Percentiles rank a stretch among this genome's conserved stretches.
These are phyloP conservation scores for Amniculicola lignicola DNA, from an alignment of 495 filamentous ascomycete species.

Conservation along the genomic window DNA sequence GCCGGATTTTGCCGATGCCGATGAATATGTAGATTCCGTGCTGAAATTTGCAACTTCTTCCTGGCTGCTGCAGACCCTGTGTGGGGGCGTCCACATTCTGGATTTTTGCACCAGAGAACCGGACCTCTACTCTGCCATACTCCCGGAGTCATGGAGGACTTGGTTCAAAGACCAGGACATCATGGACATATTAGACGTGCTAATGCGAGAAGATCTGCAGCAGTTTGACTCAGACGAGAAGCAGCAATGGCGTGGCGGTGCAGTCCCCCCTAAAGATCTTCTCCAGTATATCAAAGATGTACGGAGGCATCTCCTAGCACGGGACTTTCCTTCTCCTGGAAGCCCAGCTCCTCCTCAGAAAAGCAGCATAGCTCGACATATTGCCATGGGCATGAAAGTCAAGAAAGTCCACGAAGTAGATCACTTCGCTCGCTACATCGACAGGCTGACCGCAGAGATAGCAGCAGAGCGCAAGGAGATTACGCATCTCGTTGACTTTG, in stretches of 20 bases:
- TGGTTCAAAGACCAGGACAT: slow-evolving; percentile 70
- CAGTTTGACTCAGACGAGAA: slow-evolving; percentile 31
- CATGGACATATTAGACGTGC: slow-evolving; percentile 70
- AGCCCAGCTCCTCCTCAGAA: background rate
- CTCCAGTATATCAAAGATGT: slow-evolving; percentile 72
- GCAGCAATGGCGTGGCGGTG: slow-evolving; percentile 49
- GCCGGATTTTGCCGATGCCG: slow-evolving; percentile 54
- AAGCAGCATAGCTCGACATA: slow-evolving; percentile 58
- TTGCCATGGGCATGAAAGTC: slow-evolving; percentile 87
- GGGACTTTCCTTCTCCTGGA: slow-evolving; percentile 50
- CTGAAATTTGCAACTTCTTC: slow-evolving; percentile 71
- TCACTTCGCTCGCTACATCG: slow-evolving; percentile 61
- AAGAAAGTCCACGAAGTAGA: slow-evolving; percentile 93
- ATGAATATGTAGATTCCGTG: slow-evolving; percentile 75
- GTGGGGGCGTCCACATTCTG: slow-evolving; percentile 90
- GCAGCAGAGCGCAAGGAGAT: slow-evolving; percentile 50
- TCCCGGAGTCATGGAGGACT: slow-evolving; percentile 74
- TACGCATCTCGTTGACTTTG: slow-evolving; percentile 91
- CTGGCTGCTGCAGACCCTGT: slow-evolving; percentile 78
- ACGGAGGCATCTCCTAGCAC: slow-evolving; percentile 62
- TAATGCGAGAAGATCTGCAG: slow-evolving; percentile 70
- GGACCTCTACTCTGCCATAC: slow-evolving; percentile 66
- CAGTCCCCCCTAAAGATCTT: slow-evolving; percentile 64
- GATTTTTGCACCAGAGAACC: slow-evolving; percentile 91
- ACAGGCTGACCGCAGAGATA: slow-evolving; percentile 52